A percentile compares a stretch with the other conserved stretches of the same genome.
Evolutionary conservation across 164 flowering plant genomes (phyloP).

Genomic region (Nymphaea colorata): DNA sequence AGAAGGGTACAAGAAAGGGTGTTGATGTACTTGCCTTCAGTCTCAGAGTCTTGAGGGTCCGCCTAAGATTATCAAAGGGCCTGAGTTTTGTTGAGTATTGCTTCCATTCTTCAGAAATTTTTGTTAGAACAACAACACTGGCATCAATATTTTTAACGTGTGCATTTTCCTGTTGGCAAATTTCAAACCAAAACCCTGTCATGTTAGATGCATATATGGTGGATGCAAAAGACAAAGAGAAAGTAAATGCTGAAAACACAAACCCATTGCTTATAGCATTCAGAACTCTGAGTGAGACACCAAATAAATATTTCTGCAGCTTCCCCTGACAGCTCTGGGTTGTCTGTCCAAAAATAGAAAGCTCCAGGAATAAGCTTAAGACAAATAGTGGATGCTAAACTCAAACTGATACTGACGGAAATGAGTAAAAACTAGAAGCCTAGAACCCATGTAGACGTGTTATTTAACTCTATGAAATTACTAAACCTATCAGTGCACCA

Average conservation of each 20-base stretch:
- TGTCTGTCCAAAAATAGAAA: conserved; percentile 27
- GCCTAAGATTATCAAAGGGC: conserved; percentile 16
- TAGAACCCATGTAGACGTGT: neutral
- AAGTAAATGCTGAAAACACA: conserved; percentile 14
- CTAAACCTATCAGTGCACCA: neutral
- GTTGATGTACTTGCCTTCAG: conserved; percentile 30
- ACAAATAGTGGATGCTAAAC: neutral
- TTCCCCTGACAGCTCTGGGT: conserved; percentile 52
- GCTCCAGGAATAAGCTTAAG: conserved; percentile 4
- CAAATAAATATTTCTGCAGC: conserved; percentile 49
- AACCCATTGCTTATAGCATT: conserved; percentile 77
- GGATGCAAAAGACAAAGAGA: neutral
- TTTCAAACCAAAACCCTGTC: conserved; percentile 1
- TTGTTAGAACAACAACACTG: conserved; percentile 52
- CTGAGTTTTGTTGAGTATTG: conserved; percentile 28
- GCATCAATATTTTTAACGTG: conserved; percentile 62
- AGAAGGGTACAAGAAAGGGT: neutral
- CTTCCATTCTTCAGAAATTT: conserved; percentile 54
- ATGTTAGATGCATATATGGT: neutral
- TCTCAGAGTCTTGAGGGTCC: conserved; percentile 49
- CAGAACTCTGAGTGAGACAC: conserved; percentile 60
- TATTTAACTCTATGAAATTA: neutral
- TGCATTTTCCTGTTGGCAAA: conserved; percentile 42
- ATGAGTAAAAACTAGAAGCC: neutral
- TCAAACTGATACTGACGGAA: neutral